These are phyloP conservation scores for Syncephalastrum racemosum DNA, from an alignment of 371 early-diverging fungal species.

Conservation along the genomic window DNA sequence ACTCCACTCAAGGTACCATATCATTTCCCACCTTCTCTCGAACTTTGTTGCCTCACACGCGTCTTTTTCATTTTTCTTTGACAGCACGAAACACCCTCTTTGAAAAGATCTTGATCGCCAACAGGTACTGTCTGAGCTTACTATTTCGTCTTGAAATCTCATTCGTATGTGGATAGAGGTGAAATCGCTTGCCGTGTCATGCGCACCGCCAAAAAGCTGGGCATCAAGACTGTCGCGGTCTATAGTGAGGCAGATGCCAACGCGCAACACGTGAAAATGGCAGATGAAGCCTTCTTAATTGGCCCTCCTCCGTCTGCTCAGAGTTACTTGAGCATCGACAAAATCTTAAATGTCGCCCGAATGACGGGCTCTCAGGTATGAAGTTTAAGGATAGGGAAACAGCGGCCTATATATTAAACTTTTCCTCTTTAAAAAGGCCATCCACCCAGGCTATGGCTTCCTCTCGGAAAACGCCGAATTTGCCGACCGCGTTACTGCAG, in stretches of 20 bases:
- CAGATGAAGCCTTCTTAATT: constrained; percentile 92
- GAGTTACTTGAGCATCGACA: constrained; percentile 84
- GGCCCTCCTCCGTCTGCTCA: constrained; percentile 86
- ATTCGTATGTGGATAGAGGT: constrained; percentile 47
- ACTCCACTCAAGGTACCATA: not conserved
- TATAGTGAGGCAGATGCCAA: constrained; percentile 92
- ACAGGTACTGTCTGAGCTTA: constrained; percentile 50
- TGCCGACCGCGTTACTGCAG: constrained; percentile 72
- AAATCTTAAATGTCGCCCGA: constrained; percentile 83
- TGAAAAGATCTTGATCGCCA: constrained; percentile 87
- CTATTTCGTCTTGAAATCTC: constrained; percentile 1
- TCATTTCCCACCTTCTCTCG: not conserved
- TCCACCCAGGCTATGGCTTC: constrained; percentile 97
- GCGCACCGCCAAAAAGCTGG: constrained; percentile 83
- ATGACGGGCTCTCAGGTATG: constrained; percentile 80
- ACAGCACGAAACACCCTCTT: constrained; percentile 71
- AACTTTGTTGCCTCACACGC: not conserved
- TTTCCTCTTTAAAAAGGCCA: constrained; percentile 53
- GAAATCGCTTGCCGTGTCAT: constrained; percentile 92
- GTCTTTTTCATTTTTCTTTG: not conserved
- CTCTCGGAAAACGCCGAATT: constrained; percentile 95
- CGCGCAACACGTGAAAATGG: constrained; percentile 82
- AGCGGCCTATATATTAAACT: not conserved
- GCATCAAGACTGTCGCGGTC: constrained; percentile 94
- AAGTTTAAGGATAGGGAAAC: not conserved